A percentile compares a stretch with the other conserved stretches of the same genome.
phyloP scores from a whole-genome alignment of 345 rosid genomes.

The Corymbia maculata region DNA sequence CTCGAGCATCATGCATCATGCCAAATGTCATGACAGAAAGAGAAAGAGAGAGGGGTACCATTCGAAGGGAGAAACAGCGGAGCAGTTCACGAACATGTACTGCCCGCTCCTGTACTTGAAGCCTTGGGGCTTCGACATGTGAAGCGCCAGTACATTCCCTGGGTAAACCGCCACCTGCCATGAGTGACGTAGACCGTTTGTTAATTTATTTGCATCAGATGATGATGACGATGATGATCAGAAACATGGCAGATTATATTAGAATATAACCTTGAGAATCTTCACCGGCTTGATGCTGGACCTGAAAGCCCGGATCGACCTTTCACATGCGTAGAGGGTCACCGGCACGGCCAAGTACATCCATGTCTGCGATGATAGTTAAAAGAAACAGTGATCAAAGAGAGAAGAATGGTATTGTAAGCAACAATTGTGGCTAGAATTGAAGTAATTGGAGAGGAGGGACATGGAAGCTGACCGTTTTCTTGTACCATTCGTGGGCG shows the following conservation, averaged over 20 bases:
- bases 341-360: conserved; percentile 80
- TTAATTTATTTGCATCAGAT: not conserved
- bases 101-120: conserved; percentile 90
- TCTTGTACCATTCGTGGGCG: conserved; percentile 60
- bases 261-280: conserved; percentile 51
- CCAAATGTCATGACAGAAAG: not conserved
- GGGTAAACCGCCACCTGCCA: conserved; percentile 72
- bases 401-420: not conserved
- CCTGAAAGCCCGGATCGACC: conserved; percentile 61
- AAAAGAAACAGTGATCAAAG: not conserved
- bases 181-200: not conserved
- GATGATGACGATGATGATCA: not conserved
- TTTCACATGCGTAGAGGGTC: conserved; percentile 53
- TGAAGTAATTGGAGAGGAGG: not conserved
- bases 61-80: conserved; percentile 78
- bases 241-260: not conserved
- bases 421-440: not conserved
- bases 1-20: not conserved
- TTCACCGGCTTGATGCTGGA: conserved; percentile 79
- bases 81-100: conserved; percentile 84
- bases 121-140: conserved; percentile 83
- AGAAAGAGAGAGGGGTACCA: conserved; percentile 18
- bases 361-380: conserved; percentile 54
- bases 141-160: conserved; percentile 69
- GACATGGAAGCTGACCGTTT: conserved; percentile 39